A percentile compares a stretch with the other conserved stretches of the same genome.
phyloP scores from a whole-genome alignment of 108 stramenopile genomes.

The Poteriospumella lacustris region DNA sequence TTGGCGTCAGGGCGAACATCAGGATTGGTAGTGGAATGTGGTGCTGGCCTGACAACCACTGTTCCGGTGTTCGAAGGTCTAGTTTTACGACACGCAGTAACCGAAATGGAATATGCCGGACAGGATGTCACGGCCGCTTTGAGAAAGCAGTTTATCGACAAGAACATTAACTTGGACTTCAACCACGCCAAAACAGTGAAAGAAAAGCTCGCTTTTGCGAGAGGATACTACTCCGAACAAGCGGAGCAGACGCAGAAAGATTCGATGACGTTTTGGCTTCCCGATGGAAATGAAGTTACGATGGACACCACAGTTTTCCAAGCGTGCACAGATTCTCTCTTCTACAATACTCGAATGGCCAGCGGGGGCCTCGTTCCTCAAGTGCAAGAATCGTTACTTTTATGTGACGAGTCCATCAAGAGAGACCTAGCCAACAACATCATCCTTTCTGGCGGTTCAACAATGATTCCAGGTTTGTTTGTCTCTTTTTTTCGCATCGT shows the following conservation, averaged over 20 bases:
- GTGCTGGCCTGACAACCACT: constrained; percentile 22
- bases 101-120: not conserved
- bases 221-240: not conserved
- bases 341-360: not conserved
- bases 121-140: constrained; percentile 9
- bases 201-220: constrained; percentile 5
- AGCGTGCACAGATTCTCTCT: not conserved
- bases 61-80: constrained; percentile 27
- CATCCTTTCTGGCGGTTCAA: constrained; percentile 14
- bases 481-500: too few relatives aligned
- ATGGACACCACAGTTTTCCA: not conserved
- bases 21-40: constrained; percentile 22
- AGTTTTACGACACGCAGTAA: not conserved
- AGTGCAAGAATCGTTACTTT: not conserved
- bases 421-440: constrained; percentile 16
- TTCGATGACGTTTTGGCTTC: not conserved
- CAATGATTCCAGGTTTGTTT: constrained; percentile 24
- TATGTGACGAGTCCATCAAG: constrained; percentile 17
- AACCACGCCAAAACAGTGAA: not conserved
- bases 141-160: not conserved
- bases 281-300: constrained; percentile 21
- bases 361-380: not conserved
- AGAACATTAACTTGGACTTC: not conserved
- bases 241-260: not conserved
- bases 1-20: constrained; percentile 21